A percentile compares a stretch with the other conserved stretches of the same genome.
phyloP scores from a whole-genome alignment of 345 rosid genomes.

The Aquilaria yunnanensis region DNA sequence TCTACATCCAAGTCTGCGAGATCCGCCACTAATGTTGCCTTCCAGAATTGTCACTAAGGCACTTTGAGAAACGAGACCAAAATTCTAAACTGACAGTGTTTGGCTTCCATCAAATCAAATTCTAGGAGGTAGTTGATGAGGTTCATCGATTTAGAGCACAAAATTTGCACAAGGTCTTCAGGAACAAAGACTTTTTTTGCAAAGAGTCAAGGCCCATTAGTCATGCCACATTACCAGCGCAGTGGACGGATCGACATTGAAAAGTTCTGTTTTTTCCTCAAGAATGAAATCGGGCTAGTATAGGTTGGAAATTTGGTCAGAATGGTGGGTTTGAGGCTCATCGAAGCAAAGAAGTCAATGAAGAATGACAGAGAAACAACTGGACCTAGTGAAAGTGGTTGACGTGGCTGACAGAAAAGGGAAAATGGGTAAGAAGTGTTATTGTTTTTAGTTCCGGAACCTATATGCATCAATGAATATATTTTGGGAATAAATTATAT shows the following conservation, averaged over 20 bases:
- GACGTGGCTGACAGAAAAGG: too few species aligned
- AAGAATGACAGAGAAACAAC: slow-evolving; percentile 54
- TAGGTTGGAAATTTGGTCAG: slow-evolving; percentile 28
- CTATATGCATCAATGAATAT: too few species aligned
- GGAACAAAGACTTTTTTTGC: slow-evolving; percentile 36
- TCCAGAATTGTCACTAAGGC: slow-evolving; percentile 12
- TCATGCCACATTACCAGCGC: slow-evolving; percentile 72
- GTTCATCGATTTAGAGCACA: slow-evolving; percentile 80
- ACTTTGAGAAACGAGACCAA: slow-evolving; percentile 84
- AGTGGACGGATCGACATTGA: slow-evolving; percentile 8
- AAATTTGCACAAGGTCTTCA: slow-evolving; percentile 36
- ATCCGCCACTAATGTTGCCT: too few species aligned
- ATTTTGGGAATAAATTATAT: too few species aligned
- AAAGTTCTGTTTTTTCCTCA: slow-evolving; percentile 17
- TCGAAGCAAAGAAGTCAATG: slow-evolving; percentile 64
- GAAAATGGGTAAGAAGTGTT: too few species aligned
- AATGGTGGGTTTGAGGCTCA: slow-evolving; percentile 67
- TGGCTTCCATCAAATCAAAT: slow-evolving; percentile 26
- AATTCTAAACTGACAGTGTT: slow-evolving; percentile 53
- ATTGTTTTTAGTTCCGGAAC: too few species aligned
- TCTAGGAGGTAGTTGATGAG: slow-evolving; percentile 72
- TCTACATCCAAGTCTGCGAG: too few species aligned
- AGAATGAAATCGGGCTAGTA: slow-evolving; percentile 15
- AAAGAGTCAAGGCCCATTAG: slow-evolving; percentile 77
- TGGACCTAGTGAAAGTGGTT: too few species aligned